Conservation (phyloP, 192 early-diverging fungal species). For the Podila horticola region DNA sequence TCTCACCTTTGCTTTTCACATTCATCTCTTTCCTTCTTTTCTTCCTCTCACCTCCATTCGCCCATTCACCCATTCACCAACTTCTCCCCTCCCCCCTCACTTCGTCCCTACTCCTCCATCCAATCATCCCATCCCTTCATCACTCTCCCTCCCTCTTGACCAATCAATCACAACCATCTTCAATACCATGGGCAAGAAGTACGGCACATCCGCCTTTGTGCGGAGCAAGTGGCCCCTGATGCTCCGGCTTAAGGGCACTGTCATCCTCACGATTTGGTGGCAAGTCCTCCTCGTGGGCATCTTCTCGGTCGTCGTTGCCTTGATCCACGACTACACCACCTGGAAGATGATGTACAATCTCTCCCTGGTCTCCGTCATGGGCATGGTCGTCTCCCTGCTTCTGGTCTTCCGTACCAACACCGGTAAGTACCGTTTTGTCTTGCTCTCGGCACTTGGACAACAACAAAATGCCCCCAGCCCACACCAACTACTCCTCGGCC, state of each 20-base stretch:
- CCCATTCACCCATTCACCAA: neutral
- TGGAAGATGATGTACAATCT: slow-evolving; percentile 18
- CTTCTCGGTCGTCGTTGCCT: slow-evolving; percentile 2
- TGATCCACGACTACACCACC: slow-evolving; percentile 8
- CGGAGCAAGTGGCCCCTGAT: slow-evolving; percentile 19
- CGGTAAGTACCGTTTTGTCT: slow-evolving; percentile 55
- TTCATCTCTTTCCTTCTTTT: neutral
- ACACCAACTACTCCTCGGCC: no score
- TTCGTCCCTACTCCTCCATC: neutral
- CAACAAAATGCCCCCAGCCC: no score
- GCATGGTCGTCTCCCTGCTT: slow-evolving; percentile 55
- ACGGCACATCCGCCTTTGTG: slow-evolving; percentile 10
- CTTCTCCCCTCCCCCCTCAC: neutral
- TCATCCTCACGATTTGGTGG: slow-evolving; percentile 24
- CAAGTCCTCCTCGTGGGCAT: slow-evolving; percentile 16
- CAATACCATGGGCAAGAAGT: slow-evolving; percentile 7
- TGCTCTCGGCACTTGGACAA: no score
- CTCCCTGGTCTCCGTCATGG: slow-evolving; percentile 23
- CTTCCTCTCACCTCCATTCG: neutral
- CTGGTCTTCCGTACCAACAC: slow-evolving; percentile 75
- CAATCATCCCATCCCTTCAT: neutral
- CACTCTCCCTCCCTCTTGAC: neutral
- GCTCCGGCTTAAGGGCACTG: slow-evolving; percentile 25
- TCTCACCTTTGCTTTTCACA: neutral
- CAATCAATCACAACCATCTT: neutral